phyloP scores from a whole-genome alignment of 768 basidiomycete species.

The Strobilomyces confusus region DNA sequence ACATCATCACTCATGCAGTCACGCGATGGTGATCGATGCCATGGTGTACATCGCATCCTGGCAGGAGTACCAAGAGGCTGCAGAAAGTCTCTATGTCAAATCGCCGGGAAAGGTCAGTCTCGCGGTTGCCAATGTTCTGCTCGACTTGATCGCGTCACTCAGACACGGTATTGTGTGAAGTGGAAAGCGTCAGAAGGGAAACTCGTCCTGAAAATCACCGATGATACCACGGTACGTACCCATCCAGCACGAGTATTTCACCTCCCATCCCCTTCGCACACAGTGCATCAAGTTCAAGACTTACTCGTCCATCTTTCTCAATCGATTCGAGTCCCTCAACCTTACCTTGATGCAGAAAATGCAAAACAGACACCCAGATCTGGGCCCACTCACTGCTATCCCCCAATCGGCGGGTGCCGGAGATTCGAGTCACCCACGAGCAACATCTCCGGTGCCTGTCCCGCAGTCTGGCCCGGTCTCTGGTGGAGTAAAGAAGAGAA shows the following conservation, averaged over 20 bases:
- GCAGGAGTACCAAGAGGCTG: conserved; percentile 89
- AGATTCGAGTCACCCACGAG: conserved; percentile 27
- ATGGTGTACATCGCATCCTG: conserved; percentile 89
- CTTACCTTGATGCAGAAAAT: conserved; percentile 82
- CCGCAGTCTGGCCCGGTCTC: conserved; percentile 35
- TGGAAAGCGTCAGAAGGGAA: conserved; percentile 84
- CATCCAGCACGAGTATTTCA: neutral
- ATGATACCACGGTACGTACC: conserved; percentile 74
- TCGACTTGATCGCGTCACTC: conserved; percentile 6
- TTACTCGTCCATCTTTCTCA: conserved; percentile 89
- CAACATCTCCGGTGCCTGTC: conserved; percentile 32
- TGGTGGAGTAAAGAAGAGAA: conserved; percentile 79
- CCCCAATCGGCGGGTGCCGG: conserved; percentile 19
- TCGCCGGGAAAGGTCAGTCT: conserved; percentile 69
- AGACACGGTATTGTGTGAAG: conserved; percentile 92
- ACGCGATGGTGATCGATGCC: conserved; percentile 9
- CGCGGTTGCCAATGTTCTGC: neutral
- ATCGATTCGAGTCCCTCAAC: conserved; percentile 93
- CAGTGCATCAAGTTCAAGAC: conserved; percentile 98
- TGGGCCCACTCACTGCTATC: conserved; percentile 20
- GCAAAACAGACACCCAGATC: conserved; percentile 56
- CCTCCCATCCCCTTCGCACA: neutral
- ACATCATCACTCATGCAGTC: conserved; percentile 4
- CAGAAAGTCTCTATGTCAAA: conserved; percentile 77
- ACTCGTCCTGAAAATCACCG: conserved; percentile 91